Evolutionary conservation across 805 yeast species (phyloP).

Genomic region (Phaffomyces opuntiae): DNA sequence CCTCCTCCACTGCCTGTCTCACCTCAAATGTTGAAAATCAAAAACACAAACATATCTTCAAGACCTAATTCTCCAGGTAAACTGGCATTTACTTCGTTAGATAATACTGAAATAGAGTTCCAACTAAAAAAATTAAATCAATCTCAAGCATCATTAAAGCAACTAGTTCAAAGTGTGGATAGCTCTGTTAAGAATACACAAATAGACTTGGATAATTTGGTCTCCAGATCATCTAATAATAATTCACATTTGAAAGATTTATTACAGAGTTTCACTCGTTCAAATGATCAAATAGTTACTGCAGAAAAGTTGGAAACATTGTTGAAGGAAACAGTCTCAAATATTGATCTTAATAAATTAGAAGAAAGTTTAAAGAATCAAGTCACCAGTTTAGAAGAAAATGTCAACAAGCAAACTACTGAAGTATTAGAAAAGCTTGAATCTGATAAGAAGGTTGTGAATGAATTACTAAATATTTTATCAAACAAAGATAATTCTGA

Average conservation of each 20-base stretch:
- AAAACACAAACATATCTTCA: conserved; percentile 12
- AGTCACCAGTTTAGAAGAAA: too few species aligned
- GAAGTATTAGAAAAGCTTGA: background rate
- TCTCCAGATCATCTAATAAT: conserved; percentile 23
- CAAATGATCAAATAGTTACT: background rate
- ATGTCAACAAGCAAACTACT: background rate
- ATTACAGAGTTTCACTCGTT: conserved; percentile 14
- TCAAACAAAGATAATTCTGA: too few species aligned
- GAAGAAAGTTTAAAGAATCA: background rate
- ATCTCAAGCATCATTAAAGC: conserved; percentile 24
- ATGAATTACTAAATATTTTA: background rate
- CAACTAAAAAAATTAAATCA: conserved; percentile 23
- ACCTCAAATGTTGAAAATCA: conserved; percentile 29
- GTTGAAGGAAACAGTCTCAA: background rate
- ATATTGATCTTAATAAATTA: background rate
- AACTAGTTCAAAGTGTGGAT: conserved; percentile 22
- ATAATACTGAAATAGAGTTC: conserved; percentile 19
- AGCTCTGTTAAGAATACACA: conserved; percentile 23
- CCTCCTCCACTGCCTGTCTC: conserved; percentile 36
- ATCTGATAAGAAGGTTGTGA: background rate
- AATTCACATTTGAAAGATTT: conserved; percentile 22
- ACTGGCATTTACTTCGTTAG: conserved; percentile 14
- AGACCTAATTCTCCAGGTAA: conserved; percentile 19
- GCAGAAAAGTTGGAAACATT: background rate
- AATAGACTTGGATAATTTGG: conserved; percentile 20